Base-by-base conservation (phyloP, 176 grass and related monocot species). In the Triticum urartu region DNA sequence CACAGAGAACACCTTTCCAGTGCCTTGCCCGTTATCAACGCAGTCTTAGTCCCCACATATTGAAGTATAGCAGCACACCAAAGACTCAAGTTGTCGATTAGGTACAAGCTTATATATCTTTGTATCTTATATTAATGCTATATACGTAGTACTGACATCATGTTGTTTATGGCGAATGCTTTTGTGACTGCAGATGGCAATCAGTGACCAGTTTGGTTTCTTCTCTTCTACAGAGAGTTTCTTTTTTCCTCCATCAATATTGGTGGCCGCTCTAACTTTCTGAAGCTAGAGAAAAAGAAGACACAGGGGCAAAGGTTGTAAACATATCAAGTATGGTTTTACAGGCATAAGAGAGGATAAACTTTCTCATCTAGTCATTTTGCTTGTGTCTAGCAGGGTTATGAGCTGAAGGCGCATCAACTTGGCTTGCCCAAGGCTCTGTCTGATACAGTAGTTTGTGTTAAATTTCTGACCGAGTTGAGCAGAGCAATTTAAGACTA, bases 31-130 rank as follows among this genome's bases (percentile, higher is more conserved):
- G 90, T 75, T 98, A 98, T 56, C 95, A 98, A 69, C 83, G 95
- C 65, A 98, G 95, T 89, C 91, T 98, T 81, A 98, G 95, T 91
- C 93, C 93, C 86, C 86, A 92, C 86, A 98, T 98, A 81, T 39
- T 98, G 66, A 98, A 98, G 35, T 68, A 67, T 45, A 63, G 32
- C 40, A 72, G 32, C 74, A 35, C 20, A 10, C 13, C 18, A 50
- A 79, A 64, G 42, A 56, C n/a, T 72, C 52, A 24, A 73, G 32
- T 25, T 70, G 35, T 15, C 10, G 32, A 12, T 60, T 42, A 33
- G 83, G 47, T 85, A 80, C 38, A 43, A 42, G 24, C 11, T 82
- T 45, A 73, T 68, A 18, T 28, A 26, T 4, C 34, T 40, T 72
- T 75, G 43, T 15, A 56, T 20, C 18, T 79, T 73, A 68, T 40